phyloP scores from a whole-genome alignment of 176 grass and related monocot species.

The Oropetium thomaeum region DNA sequence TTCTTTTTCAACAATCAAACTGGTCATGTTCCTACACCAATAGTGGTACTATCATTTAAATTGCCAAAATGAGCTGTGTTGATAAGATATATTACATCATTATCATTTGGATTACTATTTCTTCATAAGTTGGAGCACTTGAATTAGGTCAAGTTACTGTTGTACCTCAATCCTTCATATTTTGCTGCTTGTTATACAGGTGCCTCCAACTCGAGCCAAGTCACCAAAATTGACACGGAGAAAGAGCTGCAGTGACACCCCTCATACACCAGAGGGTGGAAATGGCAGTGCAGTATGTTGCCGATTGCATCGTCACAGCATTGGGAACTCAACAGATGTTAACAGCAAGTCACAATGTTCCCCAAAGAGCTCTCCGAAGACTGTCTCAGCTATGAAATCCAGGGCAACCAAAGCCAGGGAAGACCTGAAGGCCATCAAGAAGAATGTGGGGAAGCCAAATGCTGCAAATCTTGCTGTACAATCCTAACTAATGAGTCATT shows the following conservation, averaged over 20 bases:
- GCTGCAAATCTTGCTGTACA: conserved; percentile 48
- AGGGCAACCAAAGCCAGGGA: conserved; percentile 45
- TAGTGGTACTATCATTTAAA: conserved; percentile 15
- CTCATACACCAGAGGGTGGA: conserved; percentile 38
- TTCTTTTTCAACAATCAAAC: not conserved
- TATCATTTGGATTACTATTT: not conserved
- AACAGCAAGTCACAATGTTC: conserved; percentile 45
- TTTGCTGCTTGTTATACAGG: conserved; percentile 40
- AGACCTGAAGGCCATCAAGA: conserved; percentile 30
- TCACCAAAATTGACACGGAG: conserved; percentile 75
- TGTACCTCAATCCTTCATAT: conserved; percentile 1
- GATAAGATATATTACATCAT: not conserved
- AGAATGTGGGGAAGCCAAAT: conserved; percentile 28
- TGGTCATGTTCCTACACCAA: not conserved
- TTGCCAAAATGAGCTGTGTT: not conserved
- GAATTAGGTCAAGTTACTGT: conserved; percentile 2
- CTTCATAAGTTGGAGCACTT: not conserved
- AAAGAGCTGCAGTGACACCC: conserved; percentile 80
- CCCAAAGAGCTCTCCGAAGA: conserved; percentile 47
- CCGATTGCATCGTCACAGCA: conserved; percentile 62
- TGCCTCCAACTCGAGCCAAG: conserved; percentile 81
- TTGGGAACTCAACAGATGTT: conserved; percentile 57
- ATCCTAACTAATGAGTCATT: conserved; percentile 44
- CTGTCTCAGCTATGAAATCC: conserved; percentile 29
- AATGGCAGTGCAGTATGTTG: conserved; percentile 43